These are phyloP conservation scores for Cryphonectria parasitica DNA, from an alignment of 2,329 filamentous ascomycete species.

Conservation along the genomic window DNA sequence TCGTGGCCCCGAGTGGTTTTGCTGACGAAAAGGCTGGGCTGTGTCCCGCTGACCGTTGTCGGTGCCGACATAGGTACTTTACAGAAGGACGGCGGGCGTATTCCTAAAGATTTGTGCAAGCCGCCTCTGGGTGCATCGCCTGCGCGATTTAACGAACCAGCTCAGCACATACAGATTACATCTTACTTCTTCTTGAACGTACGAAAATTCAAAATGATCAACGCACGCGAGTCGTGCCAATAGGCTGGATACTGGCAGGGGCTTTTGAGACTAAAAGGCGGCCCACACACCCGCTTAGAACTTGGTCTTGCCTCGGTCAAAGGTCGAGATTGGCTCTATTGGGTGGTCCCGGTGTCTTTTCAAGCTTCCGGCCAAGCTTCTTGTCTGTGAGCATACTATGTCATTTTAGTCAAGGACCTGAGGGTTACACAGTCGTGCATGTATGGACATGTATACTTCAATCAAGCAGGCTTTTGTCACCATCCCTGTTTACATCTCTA, in stretches of 20 bases:
- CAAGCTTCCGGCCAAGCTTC: not conserved
- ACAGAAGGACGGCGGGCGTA: not conserved
- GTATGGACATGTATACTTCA: not conserved
- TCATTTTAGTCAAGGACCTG: not conserved
- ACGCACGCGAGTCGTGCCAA: not conserved
- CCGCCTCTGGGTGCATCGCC: not conserved
- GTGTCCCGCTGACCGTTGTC: not conserved
- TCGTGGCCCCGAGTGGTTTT: not conserved
- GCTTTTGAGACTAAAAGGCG: not conserved
- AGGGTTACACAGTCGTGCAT: not conserved
- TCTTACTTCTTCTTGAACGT: not conserved
- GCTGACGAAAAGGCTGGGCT: not conserved
- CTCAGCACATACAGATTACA: not conserved
- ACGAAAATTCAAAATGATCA: not conserved
- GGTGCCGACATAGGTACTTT: not conserved
- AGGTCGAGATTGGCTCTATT: not conserved
- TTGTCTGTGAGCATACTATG: not conserved
- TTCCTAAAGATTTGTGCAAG: not conserved
- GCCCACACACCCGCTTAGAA: not conserved
- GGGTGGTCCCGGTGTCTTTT: not conserved
- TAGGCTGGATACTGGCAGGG: not conserved
- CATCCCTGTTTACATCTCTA: not conserved
- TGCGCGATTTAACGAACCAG: slow-evolving; percentile 4
- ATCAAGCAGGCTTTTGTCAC: not conserved
- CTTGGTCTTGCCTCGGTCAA: not conserved